Conservation (phyloP, 768 basidiomycete genomes). For the Lactifluus subvellereus region DNA sequence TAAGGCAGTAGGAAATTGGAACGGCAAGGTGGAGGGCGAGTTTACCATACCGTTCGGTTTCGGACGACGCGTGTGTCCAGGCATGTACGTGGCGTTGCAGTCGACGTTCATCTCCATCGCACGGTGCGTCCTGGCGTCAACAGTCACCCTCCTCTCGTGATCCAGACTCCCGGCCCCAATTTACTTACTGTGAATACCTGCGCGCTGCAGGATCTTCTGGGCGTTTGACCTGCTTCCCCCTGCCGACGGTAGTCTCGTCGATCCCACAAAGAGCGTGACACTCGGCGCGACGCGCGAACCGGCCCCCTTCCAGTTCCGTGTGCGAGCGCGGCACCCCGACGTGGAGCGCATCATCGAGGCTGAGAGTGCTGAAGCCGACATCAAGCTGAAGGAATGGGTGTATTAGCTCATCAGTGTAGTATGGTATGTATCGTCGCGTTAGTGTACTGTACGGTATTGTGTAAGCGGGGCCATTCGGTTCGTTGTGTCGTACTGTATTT, state of each 20-base stretch:
- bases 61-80: constrained; percentile 25
- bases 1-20: neutral
- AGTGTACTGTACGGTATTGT: neutral
- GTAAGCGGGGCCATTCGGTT: neutral
- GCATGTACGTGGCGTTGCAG: constrained; percentile 22
- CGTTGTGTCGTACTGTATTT: neutral
- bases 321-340: neutral
- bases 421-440: neutral
- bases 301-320: neutral
- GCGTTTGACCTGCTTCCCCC: constrained; percentile 21
- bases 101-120: constrained; percentile 18
- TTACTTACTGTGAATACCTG: neutral
- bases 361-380: constrained; percentile 12
- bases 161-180: too few species aligned
- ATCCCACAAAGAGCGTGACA: neutral
- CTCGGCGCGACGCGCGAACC: constrained; percentile 8
- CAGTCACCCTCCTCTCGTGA: neutral
- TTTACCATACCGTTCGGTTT: constrained; percentile 26
- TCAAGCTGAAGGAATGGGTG: constrained; percentile 16
- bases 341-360: constrained; percentile 9
- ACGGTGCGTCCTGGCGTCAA: constrained; percentile 5
- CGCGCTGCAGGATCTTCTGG: constrained; percentile 18
- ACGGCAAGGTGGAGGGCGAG: constrained; percentile 14
- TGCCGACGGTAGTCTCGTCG: neutral
- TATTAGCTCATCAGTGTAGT: neutral